A percentile compares a stretch with the other conserved stretches of the same genome.
These are phyloP conservation scores for Buxus sempervirens DNA, from an alignment of 164 flowering plant genomes.

Conservation along the genomic window DNA sequence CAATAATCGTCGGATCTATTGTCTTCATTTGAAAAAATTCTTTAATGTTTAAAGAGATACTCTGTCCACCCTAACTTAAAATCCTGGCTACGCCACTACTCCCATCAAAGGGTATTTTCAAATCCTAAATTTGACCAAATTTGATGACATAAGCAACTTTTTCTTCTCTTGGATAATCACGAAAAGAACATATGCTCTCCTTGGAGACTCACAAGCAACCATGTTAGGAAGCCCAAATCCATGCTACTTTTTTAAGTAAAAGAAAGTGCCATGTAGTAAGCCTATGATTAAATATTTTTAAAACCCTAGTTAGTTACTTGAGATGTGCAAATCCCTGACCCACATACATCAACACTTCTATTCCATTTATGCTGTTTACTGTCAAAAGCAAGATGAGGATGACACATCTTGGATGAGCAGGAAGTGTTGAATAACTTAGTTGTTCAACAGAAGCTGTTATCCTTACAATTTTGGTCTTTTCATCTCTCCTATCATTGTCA, in stretches of 20 bases:
- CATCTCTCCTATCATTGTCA: neutral
- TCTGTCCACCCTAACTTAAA: too few species aligned
- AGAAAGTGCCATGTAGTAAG: neutral
- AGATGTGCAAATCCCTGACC: neutral
- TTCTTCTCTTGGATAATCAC: too few species aligned
- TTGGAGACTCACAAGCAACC: neutral
- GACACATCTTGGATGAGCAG: neutral
- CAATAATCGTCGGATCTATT: too few species aligned
- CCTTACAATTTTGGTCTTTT: too few species aligned
- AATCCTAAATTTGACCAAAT: too few species aligned
- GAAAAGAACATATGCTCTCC: too few species aligned
- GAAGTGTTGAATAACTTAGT: neutral
- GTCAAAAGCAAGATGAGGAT: neutral
- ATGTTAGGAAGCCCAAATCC: neutral
- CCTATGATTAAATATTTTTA: neutral
- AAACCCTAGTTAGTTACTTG: too few species aligned
- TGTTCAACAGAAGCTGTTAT: neutral
- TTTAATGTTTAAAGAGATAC: too few species aligned
- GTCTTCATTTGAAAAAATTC: too few species aligned
- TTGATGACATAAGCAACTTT: too few species aligned
- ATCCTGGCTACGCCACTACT: too few species aligned
- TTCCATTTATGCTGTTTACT: neutral
- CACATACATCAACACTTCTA: neutral
- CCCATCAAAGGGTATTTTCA: too few species aligned
- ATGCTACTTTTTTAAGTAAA: neutral